A percentile compares a stretch with the other conserved stretches of the same genome.
Evolutionary conservation across 1,284 basidiomycete genomes (phyloP).

Genomic region (Schizophyllum amplum): DNA sequence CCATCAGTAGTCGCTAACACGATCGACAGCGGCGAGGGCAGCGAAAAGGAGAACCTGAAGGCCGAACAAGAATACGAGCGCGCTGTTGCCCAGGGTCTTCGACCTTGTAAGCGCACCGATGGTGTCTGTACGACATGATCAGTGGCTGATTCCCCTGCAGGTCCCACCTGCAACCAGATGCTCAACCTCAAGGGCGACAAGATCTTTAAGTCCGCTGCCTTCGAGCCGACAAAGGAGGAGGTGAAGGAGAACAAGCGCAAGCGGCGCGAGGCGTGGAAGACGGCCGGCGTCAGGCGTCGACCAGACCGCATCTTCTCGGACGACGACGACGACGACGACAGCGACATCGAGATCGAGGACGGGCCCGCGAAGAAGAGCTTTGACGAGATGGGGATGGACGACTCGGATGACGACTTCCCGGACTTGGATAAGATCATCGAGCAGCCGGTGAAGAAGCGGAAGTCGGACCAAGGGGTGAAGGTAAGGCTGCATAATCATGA

Average conservation of each 20-base stretch:
- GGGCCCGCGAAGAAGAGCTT: constrained; percentile 16
- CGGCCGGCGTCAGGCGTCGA: constrained; percentile 5
- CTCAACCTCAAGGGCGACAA: constrained; percentile 36
- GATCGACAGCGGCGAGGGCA: constrained; percentile 39
- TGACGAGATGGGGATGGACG: constrained; percentile 21
- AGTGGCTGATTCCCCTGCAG: constrained; percentile 19
- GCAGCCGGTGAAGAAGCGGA: constrained; percentile 18
- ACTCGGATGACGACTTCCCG: constrained; percentile 44
- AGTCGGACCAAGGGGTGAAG: not conserved
- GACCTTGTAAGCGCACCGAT: constrained; percentile 39
- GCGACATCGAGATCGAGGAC: constrained; percentile 5
- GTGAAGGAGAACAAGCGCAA: constrained; percentile 21
- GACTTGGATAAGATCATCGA: constrained; percentile 29
- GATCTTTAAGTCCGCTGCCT: constrained; percentile 46
- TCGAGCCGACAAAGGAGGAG: constrained; percentile 45
- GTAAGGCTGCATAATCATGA: constrained; percentile 13
- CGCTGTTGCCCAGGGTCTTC: constrained; percentile 45
- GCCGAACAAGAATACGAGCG: constrained; percentile 47
- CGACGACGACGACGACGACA: constrained; percentile 13
- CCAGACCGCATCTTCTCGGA: constrained; percentile 11
- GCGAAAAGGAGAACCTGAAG: constrained; percentile 44
- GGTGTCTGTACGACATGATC: not conserved
- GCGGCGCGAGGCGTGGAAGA: constrained; percentile 15
- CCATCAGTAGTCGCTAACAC: not conserved
- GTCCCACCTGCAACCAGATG: constrained; percentile 54